Evolutionary conservation across 495 filamentous ascomycete species (phyloP).

Genomic region (Neurospora sp.): DNA sequence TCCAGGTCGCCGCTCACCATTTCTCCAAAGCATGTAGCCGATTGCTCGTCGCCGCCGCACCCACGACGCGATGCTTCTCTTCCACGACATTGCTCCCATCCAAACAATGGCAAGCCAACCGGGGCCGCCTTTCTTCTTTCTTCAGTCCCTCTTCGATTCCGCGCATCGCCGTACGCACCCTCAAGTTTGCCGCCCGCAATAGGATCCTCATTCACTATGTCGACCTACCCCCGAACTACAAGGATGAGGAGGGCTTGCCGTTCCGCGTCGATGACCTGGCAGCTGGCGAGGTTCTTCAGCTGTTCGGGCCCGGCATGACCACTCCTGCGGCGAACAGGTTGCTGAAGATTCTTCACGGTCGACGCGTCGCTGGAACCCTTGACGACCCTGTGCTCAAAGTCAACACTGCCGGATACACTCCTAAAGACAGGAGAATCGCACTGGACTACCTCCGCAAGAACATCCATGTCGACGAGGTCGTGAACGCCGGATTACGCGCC

Average conservation of each 20-base stretch:
- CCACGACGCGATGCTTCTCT: constrained; percentile 12
- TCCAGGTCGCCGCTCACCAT: constrained; percentile 15
- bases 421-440: constrained; percentile 32
- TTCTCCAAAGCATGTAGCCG: constrained; percentile 7
- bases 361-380: constrained; percentile 65
- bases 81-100: background rate
- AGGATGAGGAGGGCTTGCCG: constrained; percentile 34
- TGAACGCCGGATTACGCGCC: constrained; percentile 42
- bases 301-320: constrained; percentile 51
- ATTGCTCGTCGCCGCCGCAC: background rate
- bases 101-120: background rate
- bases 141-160: background rate
- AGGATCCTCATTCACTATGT: constrained; percentile 29
- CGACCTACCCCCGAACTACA: constrained; percentile 36
- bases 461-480: constrained; percentile 66
- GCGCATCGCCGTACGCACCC: constrained; percentile 16
- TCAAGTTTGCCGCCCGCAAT: constrained; percentile 4
- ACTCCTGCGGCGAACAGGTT: constrained; percentile 50
- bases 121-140: background rate
- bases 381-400: constrained; percentile 37
- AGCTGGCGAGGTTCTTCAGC: constrained; percentile 42
- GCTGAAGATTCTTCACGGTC: constrained; percentile 59
- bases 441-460: constrained; percentile 58
- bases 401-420: constrained; percentile 23
- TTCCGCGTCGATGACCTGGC: constrained; percentile 39